Conservation (phyloP, 2,329 filamentous ascomycete genomes). For the Xylaria sp. region DNA sequence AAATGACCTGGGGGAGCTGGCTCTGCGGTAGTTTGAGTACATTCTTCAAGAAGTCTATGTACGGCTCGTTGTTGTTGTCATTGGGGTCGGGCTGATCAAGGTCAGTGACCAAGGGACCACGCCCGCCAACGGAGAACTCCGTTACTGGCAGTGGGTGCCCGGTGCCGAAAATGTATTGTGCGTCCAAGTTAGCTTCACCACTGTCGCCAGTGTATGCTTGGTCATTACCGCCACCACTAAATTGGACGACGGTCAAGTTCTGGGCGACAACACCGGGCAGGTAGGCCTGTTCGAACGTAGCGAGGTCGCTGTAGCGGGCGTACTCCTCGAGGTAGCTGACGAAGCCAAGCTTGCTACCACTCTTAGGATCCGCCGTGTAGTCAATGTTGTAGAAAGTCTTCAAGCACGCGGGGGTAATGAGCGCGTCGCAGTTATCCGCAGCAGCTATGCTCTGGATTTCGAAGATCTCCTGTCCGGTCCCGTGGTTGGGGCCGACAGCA, state of each 20-base stretch:
- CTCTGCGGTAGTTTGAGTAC: constrained; percentile 62
- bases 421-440: constrained; percentile 32
- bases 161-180: constrained; percentile 37
- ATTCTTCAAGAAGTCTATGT: constrained; percentile 71
- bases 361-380: constrained; percentile 36
- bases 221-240: constrained; percentile 35
- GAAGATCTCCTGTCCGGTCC: constrained; percentile 24
- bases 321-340: constrained; percentile 40
- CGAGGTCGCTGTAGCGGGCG: constrained; percentile 36
- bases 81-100: constrained; percentile 36
- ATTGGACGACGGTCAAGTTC: constrained; percentile 37
- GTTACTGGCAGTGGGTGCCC: constrained; percentile 38
- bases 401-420: constrained; percentile 37
- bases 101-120: constrained; percentile 36
- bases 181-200: constrained; percentile 40
- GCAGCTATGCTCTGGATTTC: constrained; percentile 12
- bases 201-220: constrained; percentile 32
- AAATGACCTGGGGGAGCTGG: constrained; percentile 68
- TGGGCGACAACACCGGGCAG: constrained; percentile 34
- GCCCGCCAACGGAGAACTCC: constrained; percentile 37
- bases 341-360: constrained; percentile 39
- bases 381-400: constrained; percentile 35
- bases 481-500: constrained; percentile 35
- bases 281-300: constrained; percentile 33
- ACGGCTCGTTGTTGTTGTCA: constrained; percentile 71